Conservation (phyloP, 75 land plant genomes). For the Ceratopteris richardii region DNA sequence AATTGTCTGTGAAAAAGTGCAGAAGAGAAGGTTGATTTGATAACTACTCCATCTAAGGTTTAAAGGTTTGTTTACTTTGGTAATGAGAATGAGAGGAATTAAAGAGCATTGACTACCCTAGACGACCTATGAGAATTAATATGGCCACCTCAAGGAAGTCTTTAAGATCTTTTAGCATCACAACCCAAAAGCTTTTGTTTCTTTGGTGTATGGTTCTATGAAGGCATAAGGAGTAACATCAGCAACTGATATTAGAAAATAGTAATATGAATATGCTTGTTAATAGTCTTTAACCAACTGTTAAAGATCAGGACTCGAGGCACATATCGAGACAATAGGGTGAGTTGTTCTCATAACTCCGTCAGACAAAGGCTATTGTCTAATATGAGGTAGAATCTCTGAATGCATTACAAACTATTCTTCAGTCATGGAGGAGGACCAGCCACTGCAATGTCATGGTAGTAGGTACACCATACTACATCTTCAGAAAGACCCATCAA, state of each 20-base stretch:
- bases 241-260: conserved; percentile 61
- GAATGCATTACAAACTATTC: too few species aligned
- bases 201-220: conserved; percentile 30
- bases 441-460: too few species aligned
- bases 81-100: conserved; percentile 90
- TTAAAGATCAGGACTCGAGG: conserved; percentile 68
- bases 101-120: conserved; percentile 75
- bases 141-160: conserved; percentile 77
- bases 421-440: too few species aligned
- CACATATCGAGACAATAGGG: conserved; percentile 73
- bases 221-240: conserved; percentile 42
- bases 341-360: too few species aligned
- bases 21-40: too few species aligned
- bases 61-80: conserved; percentile 92
- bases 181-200: conserved; percentile 23
- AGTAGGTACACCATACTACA: too few species aligned
- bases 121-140: conserved; percentile 89
- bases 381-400: too few species aligned
- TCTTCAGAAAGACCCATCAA: too few species aligned
- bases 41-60: too few species aligned
- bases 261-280: conserved; percentile 87
- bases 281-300: conserved; percentile 78
- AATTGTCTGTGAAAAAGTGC: too few species aligned
- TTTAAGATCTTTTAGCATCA: conserved; percentile 36
- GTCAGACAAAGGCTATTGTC: too few species aligned